Evolutionary conservation across 257 asterid species (phyloP).

Genomic region (Plantago ovata): DNA sequence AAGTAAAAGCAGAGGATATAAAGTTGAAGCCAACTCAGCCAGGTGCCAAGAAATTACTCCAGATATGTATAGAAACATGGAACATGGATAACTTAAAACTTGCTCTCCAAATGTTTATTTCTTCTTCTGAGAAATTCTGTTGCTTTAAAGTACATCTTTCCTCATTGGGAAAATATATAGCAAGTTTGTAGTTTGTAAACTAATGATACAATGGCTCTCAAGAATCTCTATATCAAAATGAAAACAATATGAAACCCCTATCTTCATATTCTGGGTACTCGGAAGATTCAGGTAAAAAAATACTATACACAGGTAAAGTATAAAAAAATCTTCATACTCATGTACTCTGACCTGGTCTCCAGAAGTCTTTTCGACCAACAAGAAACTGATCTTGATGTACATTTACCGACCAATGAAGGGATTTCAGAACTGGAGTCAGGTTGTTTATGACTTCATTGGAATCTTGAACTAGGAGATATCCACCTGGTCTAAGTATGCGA

Average conservation of each 20-base stretch:
- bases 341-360: slow-evolving; percentile 58
- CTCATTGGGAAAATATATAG: neutral
- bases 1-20: too few relatives aligned
- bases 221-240: slow-evolving; percentile 10
- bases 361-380: slow-evolving; percentile 71
- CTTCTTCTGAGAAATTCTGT: slow-evolving; percentile 2
- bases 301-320: slow-evolving; percentile 16
- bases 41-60: too few relatives aligned
- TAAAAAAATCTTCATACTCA: slow-evolving; percentile 18
- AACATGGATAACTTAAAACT: too few relatives aligned
- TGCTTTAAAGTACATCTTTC: slow-evolving; percentile 1
- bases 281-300: slow-evolving; percentile 8
- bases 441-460: slow-evolving; percentile 41
- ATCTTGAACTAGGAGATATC: slow-evolving; percentile 83
- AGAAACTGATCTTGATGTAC: slow-evolving; percentile 73
- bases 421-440: slow-evolving; percentile 50
- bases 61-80: neutral
- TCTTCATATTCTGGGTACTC: neutral
- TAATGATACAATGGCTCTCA: slow-evolving; percentile 7
- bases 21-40: too few relatives aligned
- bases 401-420: slow-evolving; percentile 75
- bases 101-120: neutral
- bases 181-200: too few relatives aligned
- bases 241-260: slow-evolving; percentile 15
- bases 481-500: slow-evolving; percentile 81